Evolutionary conservation across 2,329 filamentous ascomycete genomes (phyloP).

Genomic region (Pseudogymnoascus sp.): DNA sequence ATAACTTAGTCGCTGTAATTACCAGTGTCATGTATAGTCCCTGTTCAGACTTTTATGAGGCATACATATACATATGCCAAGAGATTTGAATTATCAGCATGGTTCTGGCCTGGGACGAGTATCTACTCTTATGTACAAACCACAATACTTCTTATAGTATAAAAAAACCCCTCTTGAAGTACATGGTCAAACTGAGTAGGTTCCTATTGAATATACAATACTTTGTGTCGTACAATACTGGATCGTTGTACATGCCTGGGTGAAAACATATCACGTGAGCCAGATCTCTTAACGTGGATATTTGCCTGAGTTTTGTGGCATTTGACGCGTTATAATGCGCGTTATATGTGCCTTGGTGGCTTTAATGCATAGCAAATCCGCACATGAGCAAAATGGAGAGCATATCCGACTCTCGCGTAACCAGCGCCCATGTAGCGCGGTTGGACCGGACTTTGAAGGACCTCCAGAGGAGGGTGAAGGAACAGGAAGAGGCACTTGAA

Average conservation of each 20-base stretch:
- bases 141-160: background rate
- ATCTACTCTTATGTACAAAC: background rate
- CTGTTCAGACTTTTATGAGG: background rate
- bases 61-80: background rate
- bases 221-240: background rate
- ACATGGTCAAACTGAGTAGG: background rate
- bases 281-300: background rate
- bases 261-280: background rate
- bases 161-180: no score
- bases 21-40: background rate
- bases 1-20: background rate
- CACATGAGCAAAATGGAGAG: conserved; percentile 16
- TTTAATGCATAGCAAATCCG: background rate
- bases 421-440: conserved; percentile 40
- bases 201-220: background rate
- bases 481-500: conserved; percentile 43
- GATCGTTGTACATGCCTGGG: background rate
- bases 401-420: conserved; percentile 25
- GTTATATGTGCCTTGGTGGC: background rate
- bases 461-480: conserved; percentile 49
- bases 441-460: conserved; percentile 60
- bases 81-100: background rate
- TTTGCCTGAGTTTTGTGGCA: background rate
- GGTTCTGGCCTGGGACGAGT: background rate
- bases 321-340: background rate